A percentile compares a stretch with the other conserved stretches of the same genome.
These are phyloP conservation scores for Penicillium capsulatum DNA, from an alignment of 2,329 filamentous ascomycete genomes.

Conservation along the genomic window DNA sequence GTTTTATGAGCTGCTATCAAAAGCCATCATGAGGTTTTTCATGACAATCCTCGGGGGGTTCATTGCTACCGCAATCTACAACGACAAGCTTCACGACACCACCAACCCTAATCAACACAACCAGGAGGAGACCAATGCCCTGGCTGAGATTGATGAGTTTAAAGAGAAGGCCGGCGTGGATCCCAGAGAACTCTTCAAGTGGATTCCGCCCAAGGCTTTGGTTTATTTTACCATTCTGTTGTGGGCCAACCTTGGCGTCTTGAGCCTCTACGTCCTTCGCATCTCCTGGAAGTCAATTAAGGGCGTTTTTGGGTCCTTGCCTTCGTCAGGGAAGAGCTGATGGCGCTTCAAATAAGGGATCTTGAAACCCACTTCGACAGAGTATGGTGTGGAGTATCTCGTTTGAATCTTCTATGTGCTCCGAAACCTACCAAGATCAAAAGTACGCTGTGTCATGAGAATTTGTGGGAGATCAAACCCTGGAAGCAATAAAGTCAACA, in stretches of 20 bases:
- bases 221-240: constrained; percentile 9
- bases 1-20: constrained; percentile 8
- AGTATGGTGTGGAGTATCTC: too few species aligned
- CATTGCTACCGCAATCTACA: constrained; percentile 8
- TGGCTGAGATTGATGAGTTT: constrained; percentile 8
- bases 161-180: constrained; percentile 4
- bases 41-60: constrained; percentile 12
- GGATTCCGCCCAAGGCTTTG: constrained; percentile 11
- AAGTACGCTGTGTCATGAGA: too few species aligned
- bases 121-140: background rate
- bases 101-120: background rate
- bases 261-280: constrained; percentile 16
- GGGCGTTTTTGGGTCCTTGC: constrained; percentile 2
- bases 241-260: constrained; percentile 13
- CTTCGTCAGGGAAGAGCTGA: too few species aligned
- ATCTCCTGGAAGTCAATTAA: constrained; percentile 5
- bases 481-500: too few species aligned
- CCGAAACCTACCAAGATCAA: too few species aligned
- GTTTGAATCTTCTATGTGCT: too few species aligned
- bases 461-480: too few species aligned
- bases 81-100: background rate
- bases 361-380: too few species aligned
- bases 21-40: constrained; percentile 9
- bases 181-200: constrained; percentile 6
- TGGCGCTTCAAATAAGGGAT: too few species aligned